Conservation (phyloP, 768 basidiomycete genomes). For the Clavaria fumosa region DNA sequence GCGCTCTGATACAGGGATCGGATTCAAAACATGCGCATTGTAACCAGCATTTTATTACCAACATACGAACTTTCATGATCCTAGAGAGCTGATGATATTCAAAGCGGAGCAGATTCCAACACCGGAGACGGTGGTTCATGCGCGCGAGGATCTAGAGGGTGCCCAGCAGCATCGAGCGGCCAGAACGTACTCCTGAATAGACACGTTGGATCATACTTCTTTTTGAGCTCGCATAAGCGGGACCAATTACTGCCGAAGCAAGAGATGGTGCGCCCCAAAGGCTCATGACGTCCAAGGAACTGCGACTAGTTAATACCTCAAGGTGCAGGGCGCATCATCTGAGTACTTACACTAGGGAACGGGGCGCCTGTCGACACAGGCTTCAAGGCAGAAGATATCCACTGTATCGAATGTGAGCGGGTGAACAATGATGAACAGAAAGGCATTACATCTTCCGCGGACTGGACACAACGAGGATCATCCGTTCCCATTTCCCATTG, state of each 20-base stretch:
- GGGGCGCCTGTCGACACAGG: constrained; percentile 67
- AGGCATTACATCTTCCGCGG: constrained; percentile 59
- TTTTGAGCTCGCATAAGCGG: constrained; percentile 56
- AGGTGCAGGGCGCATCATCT: constrained; percentile 8
- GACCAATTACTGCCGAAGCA: constrained; percentile 68
- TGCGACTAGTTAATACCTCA: constrained; percentile 17
- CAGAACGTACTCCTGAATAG: constrained; percentile 70
- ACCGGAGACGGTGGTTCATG: no score
- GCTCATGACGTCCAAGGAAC: constrained; percentile 66
- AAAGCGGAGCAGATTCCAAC: no score
- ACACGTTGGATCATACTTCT: constrained; percentile 58
- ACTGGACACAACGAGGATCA: constrained; percentile 65
- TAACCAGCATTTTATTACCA: no score
- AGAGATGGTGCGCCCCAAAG: constrained; percentile 40
- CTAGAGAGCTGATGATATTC: no score
- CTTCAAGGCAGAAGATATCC: constrained; percentile 64
- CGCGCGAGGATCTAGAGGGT: no score
- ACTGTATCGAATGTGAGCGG: no score
- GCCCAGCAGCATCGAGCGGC: constrained; percentile 54
- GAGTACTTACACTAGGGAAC: constrained; percentile 58
- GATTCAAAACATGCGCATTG: no score
- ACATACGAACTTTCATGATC: no score
- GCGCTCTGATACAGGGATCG: no score
- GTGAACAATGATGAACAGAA: no score
- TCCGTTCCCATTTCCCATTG: constrained; percentile 82